These are phyloP conservation scores for Xerocomus potaroensis DNA, from an alignment of 768 basidiomycete genomes.

Conservation along the genomic window DNA sequence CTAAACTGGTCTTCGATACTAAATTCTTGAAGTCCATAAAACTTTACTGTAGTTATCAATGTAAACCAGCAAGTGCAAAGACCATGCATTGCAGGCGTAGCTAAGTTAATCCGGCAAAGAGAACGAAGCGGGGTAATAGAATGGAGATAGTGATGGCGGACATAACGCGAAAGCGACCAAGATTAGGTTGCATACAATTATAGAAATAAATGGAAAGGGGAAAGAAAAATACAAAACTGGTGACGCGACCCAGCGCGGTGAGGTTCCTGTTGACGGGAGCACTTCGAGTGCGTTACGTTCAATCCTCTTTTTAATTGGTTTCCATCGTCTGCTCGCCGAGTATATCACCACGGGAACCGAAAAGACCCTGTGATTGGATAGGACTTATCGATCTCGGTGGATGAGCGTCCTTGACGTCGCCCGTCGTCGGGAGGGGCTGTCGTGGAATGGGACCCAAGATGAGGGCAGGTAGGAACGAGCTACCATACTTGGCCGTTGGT, in stretches of 20 bases:
- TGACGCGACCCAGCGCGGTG: constrained; percentile 14
- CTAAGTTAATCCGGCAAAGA: neutral
- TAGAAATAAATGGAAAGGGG: neutral
- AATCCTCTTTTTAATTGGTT: constrained; percentile 5
- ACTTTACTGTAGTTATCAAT: no score
- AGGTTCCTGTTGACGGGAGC: constrained; percentile 1
- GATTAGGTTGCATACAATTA: constrained; percentile 20
- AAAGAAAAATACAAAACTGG: neutral
- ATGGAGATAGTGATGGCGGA: neutral
- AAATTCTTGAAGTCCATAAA: no score
- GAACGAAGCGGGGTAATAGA: neutral
- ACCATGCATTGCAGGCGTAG: neutral
- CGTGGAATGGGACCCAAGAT: constrained; percentile 15
- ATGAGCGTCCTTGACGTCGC: constrained; percentile 1
- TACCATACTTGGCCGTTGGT: constrained; percentile 15
- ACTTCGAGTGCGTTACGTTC: constrained; percentile 9
- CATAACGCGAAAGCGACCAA: neutral
- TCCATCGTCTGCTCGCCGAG: constrained; percentile 23
- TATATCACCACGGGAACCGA: neutral
- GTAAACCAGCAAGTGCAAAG: neutral
- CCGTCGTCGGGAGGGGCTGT: constrained; percentile 14
- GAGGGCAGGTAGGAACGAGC: constrained; percentile 17
- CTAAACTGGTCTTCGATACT: no score
- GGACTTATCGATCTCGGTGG: constrained; percentile 7
- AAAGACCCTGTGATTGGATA: constrained; percentile 7